These are phyloP conservation scores for Leishmania mexicana DNA, from an alignment of 208 protist genomes.

Conservation along the genomic window DNA sequence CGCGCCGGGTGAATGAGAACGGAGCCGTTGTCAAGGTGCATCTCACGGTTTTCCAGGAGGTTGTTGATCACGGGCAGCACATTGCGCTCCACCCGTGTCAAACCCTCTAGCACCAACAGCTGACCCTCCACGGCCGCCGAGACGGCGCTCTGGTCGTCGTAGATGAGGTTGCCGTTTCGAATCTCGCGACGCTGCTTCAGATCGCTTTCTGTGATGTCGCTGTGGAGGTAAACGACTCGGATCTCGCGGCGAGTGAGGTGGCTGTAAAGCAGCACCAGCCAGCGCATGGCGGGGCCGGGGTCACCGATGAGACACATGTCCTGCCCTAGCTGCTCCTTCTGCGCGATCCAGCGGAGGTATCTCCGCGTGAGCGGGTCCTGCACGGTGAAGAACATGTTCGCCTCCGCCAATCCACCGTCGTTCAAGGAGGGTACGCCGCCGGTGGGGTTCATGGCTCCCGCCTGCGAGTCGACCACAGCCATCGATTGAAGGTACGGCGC, in stretches of 20 bases:
- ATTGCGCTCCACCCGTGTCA: conserved; percentile 96
- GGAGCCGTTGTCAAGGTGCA: conserved; percentile 94
- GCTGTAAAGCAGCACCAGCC: conserved; percentile 85
- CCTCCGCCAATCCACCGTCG: conserved; percentile 13
- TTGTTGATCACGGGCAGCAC: conserved; percentile 95
- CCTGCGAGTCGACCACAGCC: background rate
- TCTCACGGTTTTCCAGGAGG: conserved; percentile 96
- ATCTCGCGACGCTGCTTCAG: conserved; percentile 95
- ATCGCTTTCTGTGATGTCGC: conserved; percentile 96
- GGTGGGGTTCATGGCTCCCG: background rate
- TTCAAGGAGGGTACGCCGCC: conserved; percentile 18
- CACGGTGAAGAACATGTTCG: conserved; percentile 68
- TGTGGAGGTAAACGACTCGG: conserved; percentile 89
- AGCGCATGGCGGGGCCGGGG: conserved; percentile 83
- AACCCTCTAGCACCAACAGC: conserved; percentile 94
- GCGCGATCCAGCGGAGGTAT: conserved; percentile 90
- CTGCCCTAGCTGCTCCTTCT: conserved; percentile 93
- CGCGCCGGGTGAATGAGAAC: conserved; percentile 90
- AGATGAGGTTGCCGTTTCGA: conserved; percentile 83
- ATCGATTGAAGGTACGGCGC: conserved; percentile 26
- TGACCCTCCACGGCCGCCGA: conserved; percentile 89
- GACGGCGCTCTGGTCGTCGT: conserved; percentile 94
- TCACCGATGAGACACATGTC: conserved; percentile 96
- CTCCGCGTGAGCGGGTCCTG: conserved; percentile 56
- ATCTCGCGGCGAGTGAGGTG: conserved; percentile 77